A percentile compares a stretch with the other conserved stretches of the same genome.
These are phyloP conservation scores for Yamadazyma blattariae DNA, from an alignment of 1,139 yeast genomes.

Conservation along the genomic window DNA sequence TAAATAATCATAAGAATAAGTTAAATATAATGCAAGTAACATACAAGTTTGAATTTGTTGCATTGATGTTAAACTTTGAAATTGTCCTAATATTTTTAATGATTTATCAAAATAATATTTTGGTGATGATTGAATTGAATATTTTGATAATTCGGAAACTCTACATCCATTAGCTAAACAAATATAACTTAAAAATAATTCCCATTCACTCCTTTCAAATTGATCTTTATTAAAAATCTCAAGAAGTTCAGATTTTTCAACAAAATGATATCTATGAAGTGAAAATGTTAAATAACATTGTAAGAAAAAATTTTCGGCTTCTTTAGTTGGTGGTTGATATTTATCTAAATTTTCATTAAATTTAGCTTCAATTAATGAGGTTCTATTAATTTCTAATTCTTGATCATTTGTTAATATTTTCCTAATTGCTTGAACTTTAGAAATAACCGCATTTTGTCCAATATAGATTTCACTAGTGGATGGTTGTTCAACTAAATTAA, in stretches of 20 bases:
- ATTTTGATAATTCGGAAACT: constrained; percentile 11
- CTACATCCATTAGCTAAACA: constrained; percentile 14
- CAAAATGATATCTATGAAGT: constrained; percentile 13
- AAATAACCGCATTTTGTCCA: constrained; percentile 13
- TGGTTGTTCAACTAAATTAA: constrained; percentile 10
- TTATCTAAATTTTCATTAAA: constrained; percentile 4
- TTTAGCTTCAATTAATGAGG: constrained; percentile 5
- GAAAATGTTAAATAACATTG: constrained; percentile 12
- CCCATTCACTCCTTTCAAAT: constrained; percentile 11
- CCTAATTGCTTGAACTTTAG: constrained; percentile 15
- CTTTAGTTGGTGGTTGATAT: constrained; percentile 4
- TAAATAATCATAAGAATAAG: constrained; percentile 11
- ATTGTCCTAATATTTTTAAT: constrained; percentile 7
- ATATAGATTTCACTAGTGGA: constrained; percentile 7
- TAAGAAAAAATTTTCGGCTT: constrained; percentile 9
- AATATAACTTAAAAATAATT: constrained; percentile 8
- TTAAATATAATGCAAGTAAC: constrained; percentile 13
- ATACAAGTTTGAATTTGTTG: constrained; percentile 14
- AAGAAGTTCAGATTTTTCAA: constrained; percentile 9
- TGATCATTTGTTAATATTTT: constrained; percentile 13
- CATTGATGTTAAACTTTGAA: constrained; percentile 6
- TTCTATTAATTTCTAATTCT: constrained; percentile 6
- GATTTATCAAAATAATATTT: constrained; percentile 12
- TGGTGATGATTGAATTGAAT: constrained; percentile 9
- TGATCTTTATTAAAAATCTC: constrained; percentile 6